phyloP scores from a whole-genome alignment of 306 rosid genomes.

The Ochetophila trinervis region DNA sequence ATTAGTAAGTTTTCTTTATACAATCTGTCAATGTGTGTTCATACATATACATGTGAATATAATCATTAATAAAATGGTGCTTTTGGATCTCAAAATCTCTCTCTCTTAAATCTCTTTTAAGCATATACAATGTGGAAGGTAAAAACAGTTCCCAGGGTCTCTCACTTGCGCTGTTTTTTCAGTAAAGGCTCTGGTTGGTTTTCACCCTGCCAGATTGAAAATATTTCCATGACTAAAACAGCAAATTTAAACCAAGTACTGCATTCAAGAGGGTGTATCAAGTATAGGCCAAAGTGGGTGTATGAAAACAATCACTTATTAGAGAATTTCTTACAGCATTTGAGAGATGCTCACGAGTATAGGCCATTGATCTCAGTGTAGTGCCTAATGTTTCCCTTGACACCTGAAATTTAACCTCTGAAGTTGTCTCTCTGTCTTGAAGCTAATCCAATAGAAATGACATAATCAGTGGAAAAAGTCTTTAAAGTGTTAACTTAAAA shows the following conservation, averaged over 20 bases:
- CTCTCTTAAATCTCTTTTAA: too few species aligned
- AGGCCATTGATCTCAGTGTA: conserved; percentile 90
- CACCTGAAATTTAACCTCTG: conserved; percentile 92
- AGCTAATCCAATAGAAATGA: conserved; percentile 46
- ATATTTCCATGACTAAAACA: not conserved
- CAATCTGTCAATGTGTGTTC: too few species aligned
- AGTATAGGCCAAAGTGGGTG: not conserved
- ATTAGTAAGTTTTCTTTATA: too few species aligned
- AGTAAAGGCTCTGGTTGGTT: conserved; percentile 40
- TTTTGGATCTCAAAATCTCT: too few species aligned
- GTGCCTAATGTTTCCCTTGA: conserved; percentile 88
- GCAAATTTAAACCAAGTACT: not conserved
- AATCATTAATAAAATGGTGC: too few species aligned
- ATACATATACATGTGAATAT: too few species aligned
- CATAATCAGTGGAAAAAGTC: not conserved
- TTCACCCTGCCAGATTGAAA: conserved; percentile 52
- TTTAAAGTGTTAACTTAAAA: not conserved
- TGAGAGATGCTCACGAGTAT: conserved; percentile 91
- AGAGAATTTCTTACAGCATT: conserved; percentile 50
- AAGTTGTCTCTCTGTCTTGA: conserved; percentile 69
- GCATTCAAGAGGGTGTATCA: not conserved
- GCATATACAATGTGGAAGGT: conserved; percentile 6
- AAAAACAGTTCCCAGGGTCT: conserved; percentile 17
- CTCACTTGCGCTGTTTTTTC: conserved; percentile 63
- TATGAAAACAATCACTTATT: not conserved